Conservation (phyloP, 2,329 filamentous ascomycete genomes). For the Neurospora sp. region DNA sequence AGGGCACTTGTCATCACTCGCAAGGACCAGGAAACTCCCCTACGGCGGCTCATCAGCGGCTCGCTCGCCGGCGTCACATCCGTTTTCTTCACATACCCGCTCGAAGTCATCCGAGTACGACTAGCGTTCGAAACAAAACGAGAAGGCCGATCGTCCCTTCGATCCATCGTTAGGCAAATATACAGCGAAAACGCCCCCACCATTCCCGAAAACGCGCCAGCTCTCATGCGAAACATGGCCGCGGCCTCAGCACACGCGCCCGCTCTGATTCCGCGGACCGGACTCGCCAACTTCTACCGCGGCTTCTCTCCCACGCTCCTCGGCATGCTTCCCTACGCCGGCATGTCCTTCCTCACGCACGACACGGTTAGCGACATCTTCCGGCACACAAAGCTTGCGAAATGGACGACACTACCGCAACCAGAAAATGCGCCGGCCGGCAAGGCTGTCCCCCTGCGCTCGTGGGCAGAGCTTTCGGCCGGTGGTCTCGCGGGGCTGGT, state of each 20-base stretch:
- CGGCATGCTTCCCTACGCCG: slow-evolving; percentile 95
- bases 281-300: slow-evolving; percentile 85
- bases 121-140: slow-evolving; percentile 88
- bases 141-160: slow-evolving; percentile 57
- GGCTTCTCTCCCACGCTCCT: slow-evolving; percentile 84
- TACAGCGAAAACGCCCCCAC: slow-evolving; percentile 58
- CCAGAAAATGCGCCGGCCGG: slow-evolving; percentile 41
- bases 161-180: slow-evolving; percentile 74
- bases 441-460: slow-evolving; percentile 64
- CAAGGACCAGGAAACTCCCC: slow-evolving; percentile 65
- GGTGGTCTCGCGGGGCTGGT: slow-evolving; percentile 82
- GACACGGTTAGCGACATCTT: slow-evolving; percentile 81
- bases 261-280: slow-evolving; percentile 47
- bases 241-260: slow-evolving; percentile 34
- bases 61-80: slow-evolving; percentile 74
- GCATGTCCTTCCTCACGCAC: slow-evolving; percentile 90
- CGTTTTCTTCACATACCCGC: slow-evolving; percentile 91
- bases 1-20: slow-evolving; percentile 65
- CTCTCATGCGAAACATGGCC: slow-evolving; percentile 31
- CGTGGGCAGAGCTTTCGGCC: slow-evolving; percentile 76
- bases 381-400: slow-evolving; percentile 54
- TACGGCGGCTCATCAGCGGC: slow-evolving; percentile 65
- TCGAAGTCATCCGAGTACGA: slow-evolving; percentile 87
- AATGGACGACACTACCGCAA: slow-evolving; percentile 65
- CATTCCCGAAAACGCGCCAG: slow-evolving; percentile 29